Conservation (phyloP, 768 basidiomycete genomes). For the Kwoniella botswanensis region DNA sequence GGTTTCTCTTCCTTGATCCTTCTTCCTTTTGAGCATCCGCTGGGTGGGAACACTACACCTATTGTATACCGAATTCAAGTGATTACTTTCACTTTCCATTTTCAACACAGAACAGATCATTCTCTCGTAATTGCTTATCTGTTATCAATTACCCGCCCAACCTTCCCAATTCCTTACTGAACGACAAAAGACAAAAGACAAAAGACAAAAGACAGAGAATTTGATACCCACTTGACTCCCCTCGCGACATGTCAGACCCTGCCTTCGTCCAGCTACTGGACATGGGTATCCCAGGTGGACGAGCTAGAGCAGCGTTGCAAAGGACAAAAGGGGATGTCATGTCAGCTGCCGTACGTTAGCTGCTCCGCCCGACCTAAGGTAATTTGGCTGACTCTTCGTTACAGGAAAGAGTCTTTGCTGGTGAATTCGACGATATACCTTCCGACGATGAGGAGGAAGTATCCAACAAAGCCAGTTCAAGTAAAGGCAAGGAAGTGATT, state of each 20-base stretch:
- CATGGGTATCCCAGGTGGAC: conserved; percentile 76
- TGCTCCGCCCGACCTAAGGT: neutral
- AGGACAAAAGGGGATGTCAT: conserved; percentile 81
- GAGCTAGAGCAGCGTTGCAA: conserved; percentile 81
- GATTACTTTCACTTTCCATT: neutral
- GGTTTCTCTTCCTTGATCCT: neutral
- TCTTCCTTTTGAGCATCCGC: neutral
- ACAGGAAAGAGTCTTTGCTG: conserved; percentile 59
- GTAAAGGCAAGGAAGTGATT: neutral
- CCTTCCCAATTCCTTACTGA: too few species aligned
- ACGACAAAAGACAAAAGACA: too few species aligned
- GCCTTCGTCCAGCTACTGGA: conserved; percentile 42
- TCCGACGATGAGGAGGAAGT: conserved; percentile 59
- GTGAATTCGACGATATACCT: conserved; percentile 77
- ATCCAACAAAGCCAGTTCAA: neutral
- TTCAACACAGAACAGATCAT: neutral
- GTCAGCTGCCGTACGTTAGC: conserved; percentile 73
- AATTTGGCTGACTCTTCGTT: neutral
- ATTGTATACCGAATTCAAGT: too few species aligned
- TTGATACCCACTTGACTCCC: too few species aligned
- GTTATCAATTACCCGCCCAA: neutral
- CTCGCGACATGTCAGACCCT: conserved; percentile 34
- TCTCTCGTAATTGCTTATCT: neutral
- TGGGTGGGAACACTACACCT: too few species aligned
- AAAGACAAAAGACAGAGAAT: too few species aligned